Base-by-base conservation (phyloP, 352 stramenopile species). In the Phytophthora vignae region DNA sequence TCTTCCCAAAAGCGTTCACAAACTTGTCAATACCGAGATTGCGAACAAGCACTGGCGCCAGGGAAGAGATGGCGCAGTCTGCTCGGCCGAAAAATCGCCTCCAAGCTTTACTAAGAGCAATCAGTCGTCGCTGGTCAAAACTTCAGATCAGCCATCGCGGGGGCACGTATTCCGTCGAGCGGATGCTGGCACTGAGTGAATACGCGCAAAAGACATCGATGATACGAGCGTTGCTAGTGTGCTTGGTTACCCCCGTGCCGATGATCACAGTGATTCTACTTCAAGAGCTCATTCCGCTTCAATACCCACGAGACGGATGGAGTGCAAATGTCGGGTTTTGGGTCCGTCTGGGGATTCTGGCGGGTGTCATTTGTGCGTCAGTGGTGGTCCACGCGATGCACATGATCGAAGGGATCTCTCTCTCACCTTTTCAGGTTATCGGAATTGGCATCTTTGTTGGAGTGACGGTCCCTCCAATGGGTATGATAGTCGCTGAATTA, bases 121-220 rank as follows among this genome's bases (percentile, higher is more conserved):
- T 53, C 19, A 19, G n/a, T 19, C 46, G 14, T 14, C 19, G 46
- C 46, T 53, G 53, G 53, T 59, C 53, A 2, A 59, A 59, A 25
- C 50, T 59, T 27, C 65, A 73, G 56, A 42, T 73, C 8, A 62
- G 57, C n/a, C 56, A 73, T 10, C 42, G 40, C 11, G 56, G 65
- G 6, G 56, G 56, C 14, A 36, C 27, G 17, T 63, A 63, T 25
- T 63, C 56, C 0, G 21, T 63, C 12, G 67, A 79, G 48, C 56
- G 67, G 21, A 61, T 76, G 22, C 49, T 72, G 11, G 58, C 61
- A 9, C 14, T 79, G 21, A 49, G 70, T 15, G 46, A 67, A 22
- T 79, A 76, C 52, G 54, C 57, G 3, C 36, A 62, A 17, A 49
- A 40, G 1, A 46, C 36, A 2, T 53, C 56, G 11, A 21, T 44